A percentile compares a stretch with the other conserved stretches of the same genome.
Conservation (phyloP, 768 basidiomycete genomes). For the Leccinum incarnatum region DNA sequence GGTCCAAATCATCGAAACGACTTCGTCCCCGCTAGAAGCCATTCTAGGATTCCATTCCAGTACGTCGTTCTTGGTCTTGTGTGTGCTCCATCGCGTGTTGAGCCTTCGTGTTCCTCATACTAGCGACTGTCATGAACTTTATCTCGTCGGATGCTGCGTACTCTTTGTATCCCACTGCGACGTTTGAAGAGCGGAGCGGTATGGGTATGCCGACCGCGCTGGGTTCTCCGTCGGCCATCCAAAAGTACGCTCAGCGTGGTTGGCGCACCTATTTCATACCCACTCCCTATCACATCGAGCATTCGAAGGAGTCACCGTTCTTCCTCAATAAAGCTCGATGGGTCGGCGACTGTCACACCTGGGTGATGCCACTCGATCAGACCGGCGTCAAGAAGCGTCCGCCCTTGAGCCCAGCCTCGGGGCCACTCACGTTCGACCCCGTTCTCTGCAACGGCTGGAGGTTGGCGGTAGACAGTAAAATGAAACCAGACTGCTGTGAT, state of each 20-base stretch:
- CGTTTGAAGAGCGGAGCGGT: slow-evolving; percentile 34
- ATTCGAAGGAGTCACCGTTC: slow-evolving; percentile 10
- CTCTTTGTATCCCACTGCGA: slow-evolving; percentile 40
- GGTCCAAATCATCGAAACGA: slow-evolving; percentile 39
- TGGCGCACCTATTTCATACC: slow-evolving; percentile 21
- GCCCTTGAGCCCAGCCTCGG: slow-evolving; percentile 9
- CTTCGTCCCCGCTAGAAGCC: slow-evolving; percentile 23
- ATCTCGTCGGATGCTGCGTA: slow-evolving; percentile 42
- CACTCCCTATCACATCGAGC: neutral
- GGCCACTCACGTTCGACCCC: slow-evolving; percentile 14
- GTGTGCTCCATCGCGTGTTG: slow-evolving; percentile 10
- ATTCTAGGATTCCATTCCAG: slow-evolving; percentile 51
- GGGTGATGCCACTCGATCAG: slow-evolving; percentile 31
- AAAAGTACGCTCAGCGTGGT: slow-evolving; percentile 39
- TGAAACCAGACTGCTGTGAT: neutral
- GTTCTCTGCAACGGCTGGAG: slow-evolving; percentile 21
- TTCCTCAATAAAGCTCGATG: slow-evolving; percentile 25
- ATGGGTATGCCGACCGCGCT: slow-evolving; percentile 19
- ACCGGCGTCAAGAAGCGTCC: slow-evolving; percentile 11
- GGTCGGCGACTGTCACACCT: slow-evolving; percentile 32
- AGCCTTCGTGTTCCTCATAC: neutral
- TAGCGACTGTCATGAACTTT: slow-evolving; percentile 33
- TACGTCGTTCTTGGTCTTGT: slow-evolving; percentile 21
- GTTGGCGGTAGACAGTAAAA: accelerated
- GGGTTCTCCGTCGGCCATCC: slow-evolving; percentile 6